Evolutionary conservation across 2,329 filamentous ascomycete genomes (phyloP).

Genomic region (Sporothrix mexicana): DNA sequence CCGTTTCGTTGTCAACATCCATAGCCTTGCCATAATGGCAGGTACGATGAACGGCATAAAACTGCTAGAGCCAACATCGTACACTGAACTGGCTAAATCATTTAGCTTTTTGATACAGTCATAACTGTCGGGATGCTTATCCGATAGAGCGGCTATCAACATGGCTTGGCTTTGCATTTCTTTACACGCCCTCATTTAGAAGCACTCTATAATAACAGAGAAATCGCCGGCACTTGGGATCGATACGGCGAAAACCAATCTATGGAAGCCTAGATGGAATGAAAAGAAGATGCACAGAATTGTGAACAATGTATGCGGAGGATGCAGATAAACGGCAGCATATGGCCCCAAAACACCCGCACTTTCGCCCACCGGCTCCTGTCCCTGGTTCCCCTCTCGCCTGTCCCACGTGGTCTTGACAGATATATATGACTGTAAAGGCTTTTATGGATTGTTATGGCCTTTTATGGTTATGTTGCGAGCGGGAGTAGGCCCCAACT

Average conservation of each 20-base stretch:
- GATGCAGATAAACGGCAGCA: background rate
- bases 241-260: background rate
- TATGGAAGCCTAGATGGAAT: conserved; percentile 2
- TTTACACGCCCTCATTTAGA: background rate
- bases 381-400: background rate
- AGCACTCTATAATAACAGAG: background rate
- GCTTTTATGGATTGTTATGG: too few relatives aligned
- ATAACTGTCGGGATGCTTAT: background rate
- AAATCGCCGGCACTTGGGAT: background rate
- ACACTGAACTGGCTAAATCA: background rate
- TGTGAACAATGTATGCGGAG: too few relatives aligned
- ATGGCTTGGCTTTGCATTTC: background rate
- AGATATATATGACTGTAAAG: background rate
- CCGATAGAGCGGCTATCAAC: background rate
- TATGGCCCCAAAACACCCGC: background rate
- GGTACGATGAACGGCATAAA: background rate
- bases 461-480: too few relatives aligned
- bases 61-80: background rate
- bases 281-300: background rate
- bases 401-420: conserved; percentile 18
- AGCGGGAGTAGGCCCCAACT: background rate
- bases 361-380: background rate
- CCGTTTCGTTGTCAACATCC: background rate
- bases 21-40: background rate
- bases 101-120: background rate